Evolutionary conservation across 257 asterid genomes (phyloP), one percentile per base, ranked within the genome.

Genomic region (Solanum medicagineum): DNA sequence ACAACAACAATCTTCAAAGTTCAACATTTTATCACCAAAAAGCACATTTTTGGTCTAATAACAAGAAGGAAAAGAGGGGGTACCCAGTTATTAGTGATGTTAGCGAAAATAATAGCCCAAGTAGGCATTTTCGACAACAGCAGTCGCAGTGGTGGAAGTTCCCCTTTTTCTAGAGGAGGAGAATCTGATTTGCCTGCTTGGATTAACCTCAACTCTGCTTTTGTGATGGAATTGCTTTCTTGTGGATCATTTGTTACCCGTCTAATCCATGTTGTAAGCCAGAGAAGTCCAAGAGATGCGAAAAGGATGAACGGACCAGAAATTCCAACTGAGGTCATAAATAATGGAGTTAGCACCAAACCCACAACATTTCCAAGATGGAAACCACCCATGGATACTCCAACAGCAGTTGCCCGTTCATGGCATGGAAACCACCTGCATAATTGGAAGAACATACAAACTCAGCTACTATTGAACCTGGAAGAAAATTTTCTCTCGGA

Each of bases 331-430:
- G 97, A 91, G 17, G 97, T 80, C 98, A 94, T 94, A 60, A 88
- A 59, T 45, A 92, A 20, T 22, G 99, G 99, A 32, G 99, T 89
- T 74, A 94, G 80, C 84, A 96, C 92, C 87, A 96, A 89, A 81
- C 99, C 99, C 81, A 94, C 96, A 19, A 96, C 99, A 60, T 94
- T 96, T 79, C 98, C 98, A 3, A 96, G 88, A 91, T 96, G 99
- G 86, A 96, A 94, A 16, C 99, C 99, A 7, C 98, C 99, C 99
- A 96, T 96, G 9, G 99, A 95, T 86, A 96, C 68, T 88, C 98
- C 99, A 79, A 96, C 98, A 20, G 98, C 98, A 40, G 98, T 93
- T 1, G 98, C 98, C 84, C 99, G 90, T 85, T 96, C 98, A 36
- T 94, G 86, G 69, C 92, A 87, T 10, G 99, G 98, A 90, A 94